Base-by-base conservation (phyloP, 164 flowering plant genomes). In the Nymphaea colorata region DNA sequence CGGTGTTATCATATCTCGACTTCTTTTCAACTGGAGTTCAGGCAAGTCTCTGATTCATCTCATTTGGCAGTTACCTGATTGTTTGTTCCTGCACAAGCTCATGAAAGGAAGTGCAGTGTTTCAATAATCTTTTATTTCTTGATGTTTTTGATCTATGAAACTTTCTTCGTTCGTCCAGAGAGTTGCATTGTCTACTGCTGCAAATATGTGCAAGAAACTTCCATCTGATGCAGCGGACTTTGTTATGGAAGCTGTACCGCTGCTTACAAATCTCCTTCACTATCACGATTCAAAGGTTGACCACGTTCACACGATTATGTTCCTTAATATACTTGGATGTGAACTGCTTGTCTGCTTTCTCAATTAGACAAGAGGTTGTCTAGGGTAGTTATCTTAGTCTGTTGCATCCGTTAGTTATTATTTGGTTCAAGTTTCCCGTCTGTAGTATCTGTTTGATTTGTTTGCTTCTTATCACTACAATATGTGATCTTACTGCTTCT, bases 21-120 rank as follows among this genome's bases (percentile, higher is more conserved):
- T 95, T 95, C 82, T 95, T 95, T 80, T 90, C 99, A n/a, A 95
- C 98, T 0, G 99, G 94, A 64, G 99, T 95, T 43, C 99, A 95
- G 94, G 99, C 86, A 80, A 60, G 36, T 3, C 17, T 15, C 6
- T 8, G 57, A 8, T 51, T 51, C 57, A 51, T 51, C 57, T 17
- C 64, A 17, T 61, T 61, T 61, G 12, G 16, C 41, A 17, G 64
- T 61, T 11, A 10, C 64, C 6, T 61, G 64, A 61, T 61, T 61
- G 4, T 61, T 17, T 61, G 16, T 61, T 17, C n/a, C 64, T 25
- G 36, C 36, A 25, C 36, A 25, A 25, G 36, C 36, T 25, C 36
- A 25, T 25, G 0, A 25, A 25, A 25, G 36, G 1, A 25, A 25
- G 36, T 25, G 36, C 36, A 25, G 1, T 25, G 36, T 25, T 25